phyloP scores from a whole-genome alignment of 208 protist species.

The Leishmania lainsoni region DNA sequence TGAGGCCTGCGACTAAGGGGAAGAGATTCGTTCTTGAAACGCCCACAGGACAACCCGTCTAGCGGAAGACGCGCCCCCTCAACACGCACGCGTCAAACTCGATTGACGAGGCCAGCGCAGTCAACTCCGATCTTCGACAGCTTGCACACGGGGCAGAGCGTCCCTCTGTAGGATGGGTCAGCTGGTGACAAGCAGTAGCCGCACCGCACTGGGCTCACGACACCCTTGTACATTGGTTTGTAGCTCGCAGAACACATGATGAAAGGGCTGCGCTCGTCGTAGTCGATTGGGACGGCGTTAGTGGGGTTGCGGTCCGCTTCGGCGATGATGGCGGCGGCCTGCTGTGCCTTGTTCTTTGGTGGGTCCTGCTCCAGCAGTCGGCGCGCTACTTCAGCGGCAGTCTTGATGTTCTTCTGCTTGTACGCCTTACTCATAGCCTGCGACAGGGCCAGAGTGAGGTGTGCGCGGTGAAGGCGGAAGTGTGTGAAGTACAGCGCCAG shows the following conservation, averaged over 20 bases:
- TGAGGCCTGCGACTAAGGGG: background rate
- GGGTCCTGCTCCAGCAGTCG: constrained; percentile 95
- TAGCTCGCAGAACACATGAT: constrained; percentile 83
- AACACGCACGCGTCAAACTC: constrained; percentile 8
- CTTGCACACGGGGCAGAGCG: constrained; percentile 78
- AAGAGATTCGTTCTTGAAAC: background rate
- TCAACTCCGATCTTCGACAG: constrained; percentile 72
- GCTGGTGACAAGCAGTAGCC: constrained; percentile 92
- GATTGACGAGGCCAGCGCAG: constrained; percentile 60
- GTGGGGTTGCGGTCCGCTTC: constrained; percentile 84
- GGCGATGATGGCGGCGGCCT: constrained; percentile 91
- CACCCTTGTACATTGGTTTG: constrained; percentile 85
- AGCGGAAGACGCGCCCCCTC: background rate
- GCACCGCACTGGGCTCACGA: constrained; percentile 78
- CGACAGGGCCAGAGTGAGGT: constrained; percentile 91
- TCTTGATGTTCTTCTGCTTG: constrained; percentile 93
- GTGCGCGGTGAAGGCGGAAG: constrained; percentile 93
- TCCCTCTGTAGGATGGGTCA: constrained; percentile 63
- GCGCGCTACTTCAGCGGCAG: constrained; percentile 90
- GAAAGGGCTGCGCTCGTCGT: constrained; percentile 98
- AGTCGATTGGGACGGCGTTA: constrained; percentile 88
- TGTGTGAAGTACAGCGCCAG: constrained; percentile 98
- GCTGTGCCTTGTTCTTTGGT: constrained; percentile 75
- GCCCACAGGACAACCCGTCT: background rate
- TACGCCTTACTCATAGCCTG: constrained; percentile 94